Evolutionary conservation across 768 basidiomycete genomes (phyloP), one percentile per base, ranked within the genome.

Genomic region (Tulasnella sp.): DNA sequence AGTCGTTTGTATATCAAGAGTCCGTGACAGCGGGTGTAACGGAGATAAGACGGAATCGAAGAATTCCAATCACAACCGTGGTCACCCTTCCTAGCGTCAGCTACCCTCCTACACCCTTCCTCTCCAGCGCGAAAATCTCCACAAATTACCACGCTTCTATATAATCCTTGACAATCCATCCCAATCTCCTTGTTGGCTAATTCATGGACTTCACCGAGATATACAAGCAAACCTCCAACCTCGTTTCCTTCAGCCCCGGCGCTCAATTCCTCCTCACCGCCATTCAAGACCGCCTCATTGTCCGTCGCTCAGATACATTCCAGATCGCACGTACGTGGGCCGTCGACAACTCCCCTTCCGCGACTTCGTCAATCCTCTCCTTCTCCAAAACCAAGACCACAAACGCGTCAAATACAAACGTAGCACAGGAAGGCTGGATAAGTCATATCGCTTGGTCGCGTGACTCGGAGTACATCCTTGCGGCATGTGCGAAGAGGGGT

Each of bases 401-500:
- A 45, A 58, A 50, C 17, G 52, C 61, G 4, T 53, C 63, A 25
- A 55, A 63, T 29, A 62, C 65, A 41, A 56, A 69, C 45, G 61
- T 58, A 58, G 62, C 63, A 21, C 69, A 50, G 6, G 65, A 76
- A 35, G 64, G 65, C 14, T 75, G 73, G 68, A 82, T 94, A 63
- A 82, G 87, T 15, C 82, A 85, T 63, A 72, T 85, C 2, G 81
- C 76, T 5, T 97, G 90, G 90, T 89, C 89, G 15, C 81, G 78
- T 64, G 90, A 94, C 65, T 87, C 90, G 1, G 84, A 89, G 67
- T 88, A 86, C 65, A 73, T 96, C 57, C 71, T 94, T 14, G 88
- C 85, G 12, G 85, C 82, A 19, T 88, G 81, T 62, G 76, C 81
- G n/a, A 83, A 80, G 63, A 69, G 71, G 46, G 83, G 84, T 3